phyloP scores from a whole-genome alignment of 768 basidiomycete species.

The Suillus plorans region DNA sequence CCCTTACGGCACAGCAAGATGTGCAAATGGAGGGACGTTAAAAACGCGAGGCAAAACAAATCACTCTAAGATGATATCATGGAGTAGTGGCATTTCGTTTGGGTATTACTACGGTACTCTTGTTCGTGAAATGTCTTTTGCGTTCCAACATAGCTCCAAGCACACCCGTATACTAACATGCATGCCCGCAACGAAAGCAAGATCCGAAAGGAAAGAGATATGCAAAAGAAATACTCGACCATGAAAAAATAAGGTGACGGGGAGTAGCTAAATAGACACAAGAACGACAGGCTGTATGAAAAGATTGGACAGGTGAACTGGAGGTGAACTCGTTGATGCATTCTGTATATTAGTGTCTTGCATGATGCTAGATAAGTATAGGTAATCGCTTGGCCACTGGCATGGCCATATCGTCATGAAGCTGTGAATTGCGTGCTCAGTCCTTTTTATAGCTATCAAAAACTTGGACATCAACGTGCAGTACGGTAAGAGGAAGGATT shows the following conservation, averaged over 20 bases:
- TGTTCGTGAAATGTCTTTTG: conserved; percentile 6
- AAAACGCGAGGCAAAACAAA: not conserved
- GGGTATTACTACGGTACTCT: conserved; percentile 11
- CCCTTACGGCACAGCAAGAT: not conserved
- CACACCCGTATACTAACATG: conserved; percentile 4
- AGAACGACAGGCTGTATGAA: conserved; percentile 12
- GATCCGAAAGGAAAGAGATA: conserved; percentile 16
- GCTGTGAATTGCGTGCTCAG: conserved; percentile 17
- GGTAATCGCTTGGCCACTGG: conserved; percentile 1
- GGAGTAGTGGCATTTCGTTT: conserved; percentile 2
- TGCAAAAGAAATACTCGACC: conserved; percentile 17
- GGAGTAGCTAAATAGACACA: conserved; percentile 14
- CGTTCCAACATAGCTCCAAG: conserved; percentile 3
- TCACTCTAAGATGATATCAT: not conserved
- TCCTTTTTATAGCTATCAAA: conserved; percentile 34
- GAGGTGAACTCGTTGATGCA: conserved; percentile 2
- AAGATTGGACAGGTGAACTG: conserved; percentile 14
- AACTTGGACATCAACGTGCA: conserved; percentile 3
- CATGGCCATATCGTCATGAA: conserved; percentile 1
- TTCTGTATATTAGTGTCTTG: conserved; percentile 9
- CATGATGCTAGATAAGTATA: conserved; percentile 16
- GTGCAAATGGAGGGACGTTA: not conserved
- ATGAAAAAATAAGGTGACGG: conserved; percentile 13
- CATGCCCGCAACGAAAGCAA: conserved; percentile 16
- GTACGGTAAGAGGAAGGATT: not conserved